Evolutionary conservation across 495 filamentous ascomycete species (phyloP).

Genomic region (Aspergillus hancockii): DNA sequence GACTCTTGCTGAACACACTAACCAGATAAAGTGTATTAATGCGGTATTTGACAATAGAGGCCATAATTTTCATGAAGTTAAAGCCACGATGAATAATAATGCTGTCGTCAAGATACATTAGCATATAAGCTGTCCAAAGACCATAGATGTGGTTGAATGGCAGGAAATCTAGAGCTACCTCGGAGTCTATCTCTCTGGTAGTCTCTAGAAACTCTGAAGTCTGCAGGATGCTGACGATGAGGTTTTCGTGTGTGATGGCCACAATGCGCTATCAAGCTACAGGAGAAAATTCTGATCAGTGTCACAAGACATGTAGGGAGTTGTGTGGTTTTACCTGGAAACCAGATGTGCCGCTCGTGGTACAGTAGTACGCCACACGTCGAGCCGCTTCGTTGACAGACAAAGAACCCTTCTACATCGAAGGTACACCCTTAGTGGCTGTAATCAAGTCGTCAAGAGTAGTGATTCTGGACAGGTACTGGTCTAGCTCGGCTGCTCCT

Average conservation of each 20-base stretch:
- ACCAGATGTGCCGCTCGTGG: constrained; percentile 21
- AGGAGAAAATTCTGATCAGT: constrained; percentile 5
- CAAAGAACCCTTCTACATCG: constrained; percentile 6
- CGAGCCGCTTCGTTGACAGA: constrained; percentile 3
- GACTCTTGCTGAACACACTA: not conserved
- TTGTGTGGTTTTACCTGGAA: constrained; percentile 18
- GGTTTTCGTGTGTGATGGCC: not conserved
- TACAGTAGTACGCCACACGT: constrained; percentile 16
- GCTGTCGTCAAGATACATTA: constrained; percentile 12
- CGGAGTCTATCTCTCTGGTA: constrained; percentile 11
- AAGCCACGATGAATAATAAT: constrained; percentile 14
- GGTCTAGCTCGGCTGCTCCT: not conserved
- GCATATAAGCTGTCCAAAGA: constrained; percentile 6
- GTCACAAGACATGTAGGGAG: constrained; percentile 14
- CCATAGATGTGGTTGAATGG: constrained; percentile 17
- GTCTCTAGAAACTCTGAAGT: constrained; percentile 11
- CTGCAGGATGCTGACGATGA: constrained; percentile 19
- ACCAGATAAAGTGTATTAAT: constrained; percentile 14
- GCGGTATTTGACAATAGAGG: constrained; percentile 10
- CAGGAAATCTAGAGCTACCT: constrained; percentile 11
- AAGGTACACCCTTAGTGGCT: constrained; percentile 6
- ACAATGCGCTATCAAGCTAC: not conserved
- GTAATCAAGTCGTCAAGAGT: constrained; percentile 3
- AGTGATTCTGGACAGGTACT: not conserved
- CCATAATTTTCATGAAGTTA: constrained; percentile 15